A percentile compares a stretch with the other conserved stretches of the same genome.
These are phyloP conservation scores for Parsonsia alboflavescens DNA, from an alignment of 257 asterid genomes.

Conservation along the genomic window DNA sequence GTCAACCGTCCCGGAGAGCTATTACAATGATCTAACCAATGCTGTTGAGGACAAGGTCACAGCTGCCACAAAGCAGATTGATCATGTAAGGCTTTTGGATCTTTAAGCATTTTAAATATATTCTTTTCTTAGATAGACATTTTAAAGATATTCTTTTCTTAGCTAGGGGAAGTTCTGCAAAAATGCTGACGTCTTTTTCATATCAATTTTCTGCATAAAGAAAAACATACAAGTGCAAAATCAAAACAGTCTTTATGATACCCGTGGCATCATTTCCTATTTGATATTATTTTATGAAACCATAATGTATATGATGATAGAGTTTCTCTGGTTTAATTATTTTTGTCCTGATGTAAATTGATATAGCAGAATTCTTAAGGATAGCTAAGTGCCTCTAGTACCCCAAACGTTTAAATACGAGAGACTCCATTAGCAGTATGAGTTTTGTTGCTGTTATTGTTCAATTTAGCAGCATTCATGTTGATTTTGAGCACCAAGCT, in stretches of 20 bases:
- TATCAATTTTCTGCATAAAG: background rate
- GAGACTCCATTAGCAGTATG: background rate
- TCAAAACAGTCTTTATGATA: background rate
- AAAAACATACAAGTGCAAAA: background rate
- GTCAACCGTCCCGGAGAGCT: conserved; percentile 90
- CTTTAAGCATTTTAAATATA: background rate
- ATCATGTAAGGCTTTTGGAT: conserved; percentile 59
- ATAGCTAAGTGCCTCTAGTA: background rate
- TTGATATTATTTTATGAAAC: background rate
- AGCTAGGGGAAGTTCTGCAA: background rate
- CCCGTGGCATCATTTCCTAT: background rate
- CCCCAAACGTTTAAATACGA: background rate
- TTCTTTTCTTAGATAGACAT: background rate
- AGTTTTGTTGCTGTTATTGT: background rate
- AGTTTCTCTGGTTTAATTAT: background rate
- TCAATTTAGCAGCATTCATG: background rate
- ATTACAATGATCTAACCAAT: conserved; percentile 64
- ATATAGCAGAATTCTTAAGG: background rate
- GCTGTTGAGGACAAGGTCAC: conserved; percentile 84
- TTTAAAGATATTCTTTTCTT: background rate
- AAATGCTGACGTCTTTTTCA: background rate
- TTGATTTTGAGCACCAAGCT: background rate
- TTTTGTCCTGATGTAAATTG: background rate
- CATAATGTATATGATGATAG: background rate
- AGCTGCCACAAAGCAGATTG: conserved; percentile 95